Base-by-base conservation (phyloP, 1,139 yeast genomes). In the Nadsonia commutata region DNA sequence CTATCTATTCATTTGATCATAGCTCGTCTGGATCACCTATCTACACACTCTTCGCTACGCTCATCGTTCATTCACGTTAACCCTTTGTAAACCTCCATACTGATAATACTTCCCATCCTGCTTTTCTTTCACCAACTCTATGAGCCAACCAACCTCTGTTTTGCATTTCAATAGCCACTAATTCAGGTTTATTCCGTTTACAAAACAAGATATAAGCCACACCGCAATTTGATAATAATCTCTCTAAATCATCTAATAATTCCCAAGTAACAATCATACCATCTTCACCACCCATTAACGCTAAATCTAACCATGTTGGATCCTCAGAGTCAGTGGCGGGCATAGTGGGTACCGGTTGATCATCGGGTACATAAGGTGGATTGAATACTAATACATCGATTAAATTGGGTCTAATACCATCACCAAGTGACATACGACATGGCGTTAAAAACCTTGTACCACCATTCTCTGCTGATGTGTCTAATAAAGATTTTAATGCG, bases 331-430 rank as follows among this genome's bases (percentile, higher is more conserved):
- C 56, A 0, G 53, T 49, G 1, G 46, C 55, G 1, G 75, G 74
- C 1, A 51, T 42, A 0, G 46, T 43, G 0, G 96, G 95, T 0
- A 80, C 71, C 0, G 50, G 52, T 2, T 63, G 65, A 46, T 76
- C 84, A 2, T 90, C 84, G 0, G 98, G 97, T 1, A 90, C 98
- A 57, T 90, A 90, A 0, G 98, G 98, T 1, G 98, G 97, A 55
- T 90, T 90, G 63, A 88, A 90, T 1, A 90, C 68, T 20, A 90
- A 63, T 1, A 86, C 48, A 55, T 90, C 97, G 1, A 85, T 68
- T 2, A 63, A 44, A 1, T 66, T 51, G 0, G 56, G 56, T n/a
- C 72, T 57, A 8, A 86, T 48, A 1, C 72, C 67, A 2, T 68
- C 53, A 0, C 80, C 70, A 36, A 86, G 62, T 54, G 72, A 72